Conservation (phyloP, 78 protist genomes). For the Guillardia theta region DNA sequence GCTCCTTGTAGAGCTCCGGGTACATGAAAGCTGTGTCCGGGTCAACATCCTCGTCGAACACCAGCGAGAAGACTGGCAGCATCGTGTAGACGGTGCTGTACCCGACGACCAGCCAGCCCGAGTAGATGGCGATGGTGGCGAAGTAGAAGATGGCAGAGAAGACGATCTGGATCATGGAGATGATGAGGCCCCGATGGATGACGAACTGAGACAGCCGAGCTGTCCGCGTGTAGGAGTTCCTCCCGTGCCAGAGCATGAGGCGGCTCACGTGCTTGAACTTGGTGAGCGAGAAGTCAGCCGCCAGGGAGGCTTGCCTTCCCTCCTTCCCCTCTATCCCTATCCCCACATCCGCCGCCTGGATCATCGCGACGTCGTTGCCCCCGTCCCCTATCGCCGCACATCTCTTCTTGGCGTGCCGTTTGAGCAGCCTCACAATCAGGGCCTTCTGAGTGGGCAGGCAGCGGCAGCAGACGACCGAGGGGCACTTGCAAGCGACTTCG, state of each 20-base stretch:
- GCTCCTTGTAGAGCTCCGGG: slow-evolving; percentile 93
- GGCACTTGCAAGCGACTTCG: slow-evolving; percentile 72
- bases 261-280: slow-evolving; percentile 80
- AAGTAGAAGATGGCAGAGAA: slow-evolving; percentile 91
- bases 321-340: slow-evolving; percentile 96
- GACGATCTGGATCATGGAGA: slow-evolving; percentile 87
- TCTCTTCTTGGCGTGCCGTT: background rate
- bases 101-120: slow-evolving; percentile 68
- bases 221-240: slow-evolving; percentile 71
- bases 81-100: slow-evolving; percentile 92
- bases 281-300: slow-evolving; percentile 93
- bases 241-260: slow-evolving; percentile 90
- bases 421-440: slow-evolving; percentile 46
- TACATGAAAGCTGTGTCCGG: slow-evolving; percentile 49
- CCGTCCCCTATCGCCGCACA: slow-evolving; percentile 96
- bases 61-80: slow-evolving; percentile 92
- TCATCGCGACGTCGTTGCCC: slow-evolving; percentile 98
- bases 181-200: slow-evolving; percentile 97
- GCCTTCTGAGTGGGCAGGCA: slow-evolving; percentile 95
- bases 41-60: slow-evolving; percentile 84
- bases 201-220: slow-evolving; percentile 79
- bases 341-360: slow-evolving; percentile 97
- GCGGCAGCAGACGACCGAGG: slow-evolving; percentile 88
- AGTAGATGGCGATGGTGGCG: slow-evolving; percentile 88
- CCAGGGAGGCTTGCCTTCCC: slow-evolving; percentile 96